A percentile compares a stretch with the other conserved stretches of the same genome.
Conservation (phyloP, 139 green algal genomes). For the Chlamydomonas incerta region DNA sequence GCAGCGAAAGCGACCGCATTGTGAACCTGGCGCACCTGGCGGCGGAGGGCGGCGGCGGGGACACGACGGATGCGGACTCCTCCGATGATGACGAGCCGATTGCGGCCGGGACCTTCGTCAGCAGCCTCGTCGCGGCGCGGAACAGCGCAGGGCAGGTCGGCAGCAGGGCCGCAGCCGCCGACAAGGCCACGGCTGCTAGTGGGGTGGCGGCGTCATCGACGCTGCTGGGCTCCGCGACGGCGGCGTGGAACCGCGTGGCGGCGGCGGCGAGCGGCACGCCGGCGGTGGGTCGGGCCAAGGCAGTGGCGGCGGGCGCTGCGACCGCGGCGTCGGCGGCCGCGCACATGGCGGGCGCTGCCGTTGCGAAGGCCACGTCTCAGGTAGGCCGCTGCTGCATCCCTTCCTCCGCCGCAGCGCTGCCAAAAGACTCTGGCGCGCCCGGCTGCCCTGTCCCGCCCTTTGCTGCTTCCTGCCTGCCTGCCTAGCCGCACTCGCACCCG, state of each 20-base stretch:
- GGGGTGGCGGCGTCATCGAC: not conserved
- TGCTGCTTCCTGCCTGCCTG: too few relatives aligned
- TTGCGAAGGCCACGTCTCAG: not conserved
- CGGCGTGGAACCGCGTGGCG: constrained; percentile 1
- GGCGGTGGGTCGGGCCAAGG: not conserved
- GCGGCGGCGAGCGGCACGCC: not conserved
- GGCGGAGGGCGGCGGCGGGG: constrained; percentile 16
- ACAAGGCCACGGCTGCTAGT: too few relatives aligned
- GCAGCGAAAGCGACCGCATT: not conserved
- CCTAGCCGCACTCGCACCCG: too few relatives aligned
- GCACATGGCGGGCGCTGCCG: not conserved
- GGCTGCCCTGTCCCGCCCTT: too few relatives aligned
- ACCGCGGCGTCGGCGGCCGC: not conserved
- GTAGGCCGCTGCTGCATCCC: too few relatives aligned
- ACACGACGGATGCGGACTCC: not conserved
- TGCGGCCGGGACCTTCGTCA: too few relatives aligned
- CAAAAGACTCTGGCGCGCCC: too few relatives aligned
- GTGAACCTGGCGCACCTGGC: not conserved
- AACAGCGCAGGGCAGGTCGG: not conserved
- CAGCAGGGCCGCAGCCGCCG: too few relatives aligned
- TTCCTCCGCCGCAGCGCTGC: too few relatives aligned
- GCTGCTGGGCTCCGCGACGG: not conserved
- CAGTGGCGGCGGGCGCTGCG: not conserved
- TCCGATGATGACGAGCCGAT: not conserved
- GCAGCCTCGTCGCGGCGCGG: not conserved